Conservation (phyloP, 441 rosid species). For the Erodium trifolium region DNA sequence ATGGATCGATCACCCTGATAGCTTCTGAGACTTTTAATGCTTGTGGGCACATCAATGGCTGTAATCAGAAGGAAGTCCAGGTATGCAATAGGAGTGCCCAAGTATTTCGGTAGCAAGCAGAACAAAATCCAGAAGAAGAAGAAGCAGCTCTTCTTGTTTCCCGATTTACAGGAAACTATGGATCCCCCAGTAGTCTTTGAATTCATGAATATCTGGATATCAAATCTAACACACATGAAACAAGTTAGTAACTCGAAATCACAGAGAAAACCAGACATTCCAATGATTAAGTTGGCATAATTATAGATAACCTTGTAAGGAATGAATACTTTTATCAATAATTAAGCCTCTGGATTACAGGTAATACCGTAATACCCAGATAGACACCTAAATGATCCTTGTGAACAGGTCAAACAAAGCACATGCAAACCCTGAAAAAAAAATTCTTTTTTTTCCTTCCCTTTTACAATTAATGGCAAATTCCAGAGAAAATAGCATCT, state of each 20-base stretch:
- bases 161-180: conserved; percentile 83
- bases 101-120: conserved; percentile 60
- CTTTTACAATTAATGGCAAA: not conserved
- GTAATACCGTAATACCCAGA: not conserved
- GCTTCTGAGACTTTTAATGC: conserved; percentile 11
- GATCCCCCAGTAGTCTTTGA: conserved; percentile 54
- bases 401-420: not conserved
- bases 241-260: not conserved
- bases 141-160: conserved; percentile 61
- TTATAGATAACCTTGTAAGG: not conserved
- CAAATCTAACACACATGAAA: conserved; percentile 35
- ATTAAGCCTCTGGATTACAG: not conserved
- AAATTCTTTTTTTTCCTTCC: not conserved
- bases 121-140: conserved; percentile 55
- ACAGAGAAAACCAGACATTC: not conserved
- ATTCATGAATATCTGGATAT: conserved; percentile 67
- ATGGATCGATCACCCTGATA: conserved; percentile 6
- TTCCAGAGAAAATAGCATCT: not conserved
- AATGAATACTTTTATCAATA: not conserved
- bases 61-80: conserved; percentile 45
- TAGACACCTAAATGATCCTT: not conserved
- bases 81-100: conserved; percentile 43
- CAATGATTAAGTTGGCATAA: not conserved
- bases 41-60: conserved; percentile 39
- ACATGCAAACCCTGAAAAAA: not conserved